Conservation (phyloP, 805 yeast species). For the Lipomyces oligophaga region DNA sequence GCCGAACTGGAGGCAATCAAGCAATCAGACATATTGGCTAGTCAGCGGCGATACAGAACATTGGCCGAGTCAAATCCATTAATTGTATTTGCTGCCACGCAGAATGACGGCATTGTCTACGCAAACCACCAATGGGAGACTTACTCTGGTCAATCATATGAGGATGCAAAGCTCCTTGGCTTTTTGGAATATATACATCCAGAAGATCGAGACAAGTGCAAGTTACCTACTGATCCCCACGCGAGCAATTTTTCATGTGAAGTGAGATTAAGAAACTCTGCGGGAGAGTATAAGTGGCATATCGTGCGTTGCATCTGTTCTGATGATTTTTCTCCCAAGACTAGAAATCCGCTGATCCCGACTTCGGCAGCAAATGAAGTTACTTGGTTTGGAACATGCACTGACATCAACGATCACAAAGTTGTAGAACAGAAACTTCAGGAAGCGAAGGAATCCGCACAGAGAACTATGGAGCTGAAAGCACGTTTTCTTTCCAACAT, state of each 20-base stretch:
- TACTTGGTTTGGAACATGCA: constrained; percentile 38
- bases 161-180: constrained; percentile 33
- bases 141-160: constrained; percentile 33
- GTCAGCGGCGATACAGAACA: constrained; percentile 35
- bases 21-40: constrained; percentile 34
- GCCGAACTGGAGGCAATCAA: constrained; percentile 35
- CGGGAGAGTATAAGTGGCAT: constrained; percentile 36
- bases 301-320: constrained; percentile 32
- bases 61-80: constrained; percentile 37
- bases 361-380: not conserved
- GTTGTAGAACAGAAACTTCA: constrained; percentile 36
- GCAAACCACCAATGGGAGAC: constrained; percentile 37
- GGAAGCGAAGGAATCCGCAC: constrained; percentile 39
- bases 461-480: constrained; percentile 39
- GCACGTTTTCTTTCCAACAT: constrained; percentile 39
- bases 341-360: not conserved
- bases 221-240: constrained; percentile 20
- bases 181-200: constrained; percentile 35
- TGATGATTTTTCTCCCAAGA: not conserved
- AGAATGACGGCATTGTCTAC: constrained; percentile 33
- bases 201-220: constrained; percentile 34
- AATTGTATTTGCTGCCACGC: constrained; percentile 35
- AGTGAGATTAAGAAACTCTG: constrained; percentile 31
- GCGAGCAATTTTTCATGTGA: constrained; percentile 29
- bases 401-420: constrained; percentile 38